Evolutionary conservation across 257 asterid species (phyloP), one percentile per base, ranked within the genome.

Genomic region (Pogostemon cablin): DNA sequence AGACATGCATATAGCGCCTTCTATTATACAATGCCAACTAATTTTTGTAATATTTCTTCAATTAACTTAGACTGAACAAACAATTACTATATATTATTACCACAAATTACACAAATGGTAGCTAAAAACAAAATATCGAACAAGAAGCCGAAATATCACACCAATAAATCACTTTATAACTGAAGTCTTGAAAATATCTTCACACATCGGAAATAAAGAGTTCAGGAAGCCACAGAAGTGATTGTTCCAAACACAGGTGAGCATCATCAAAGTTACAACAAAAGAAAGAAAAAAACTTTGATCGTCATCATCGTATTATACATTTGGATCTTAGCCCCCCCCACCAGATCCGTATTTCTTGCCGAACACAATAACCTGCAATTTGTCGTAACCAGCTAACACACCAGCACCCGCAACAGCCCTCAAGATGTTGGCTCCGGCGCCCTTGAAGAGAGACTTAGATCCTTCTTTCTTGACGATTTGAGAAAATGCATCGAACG

Each of bases 381-480:
- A 42, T 74, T 84, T 84, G 76, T 86, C 95, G 11, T 90, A 90
- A 38, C 96, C 90, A 8, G 96, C 92, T 5, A 90, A 86, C 42
- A 83, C 96, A 57, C 95, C 95, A 55, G 96, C 96, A 58, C 95
- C 90, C 0, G 95, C 92, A 64, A 90, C 90, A 57, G 95, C 95
- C 71, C 96, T 86, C 7, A 90, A 73, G 55, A 87, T 84, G 69
- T 90, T 90, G 66, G 96, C 96, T 64, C 96, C 96, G 53, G 89
- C 95, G 15, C 95, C 95, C 79, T 90, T 90, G 67, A 87, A 90
- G 35, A 90, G 92, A 0, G 96, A 90, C 62, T 81, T 78, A 0
- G 77, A 0, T 9, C 96, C 96, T 83, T 89, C 96, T 37, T 81
- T 85, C 84, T 82, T 84, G 25, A 87, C 57, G 25, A 89, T 89